These are phyloP conservation scores for Calonectria pseudoturangicola DNA, from an alignment of 2,329 filamentous ascomycete species.

Conservation along the genomic window DNA sequence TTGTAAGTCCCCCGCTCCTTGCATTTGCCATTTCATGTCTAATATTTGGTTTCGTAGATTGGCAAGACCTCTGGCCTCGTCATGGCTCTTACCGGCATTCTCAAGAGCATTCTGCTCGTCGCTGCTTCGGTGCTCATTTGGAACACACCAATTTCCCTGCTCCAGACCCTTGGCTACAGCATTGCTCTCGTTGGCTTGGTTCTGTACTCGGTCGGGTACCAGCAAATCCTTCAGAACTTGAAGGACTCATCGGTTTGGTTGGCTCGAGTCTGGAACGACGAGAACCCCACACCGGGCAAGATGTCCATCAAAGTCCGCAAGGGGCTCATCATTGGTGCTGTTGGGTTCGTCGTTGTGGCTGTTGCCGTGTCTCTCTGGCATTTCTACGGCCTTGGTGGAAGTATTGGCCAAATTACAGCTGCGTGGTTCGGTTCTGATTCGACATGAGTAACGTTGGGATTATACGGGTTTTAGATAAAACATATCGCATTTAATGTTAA, in stretches of 20 bases:
- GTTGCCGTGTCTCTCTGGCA: slow-evolving; percentile 55
- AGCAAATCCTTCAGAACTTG: slow-evolving; percentile 56
- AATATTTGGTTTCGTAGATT: slow-evolving; percentile 72
- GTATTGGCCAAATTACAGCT: slow-evolving; percentile 44
- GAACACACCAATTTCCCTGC: slow-evolving; percentile 80
- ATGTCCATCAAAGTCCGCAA: slow-evolving; percentile 49
- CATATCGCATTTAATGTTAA: slow-evolving; percentile 38
- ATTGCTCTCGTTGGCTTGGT: slow-evolving; percentile 76
- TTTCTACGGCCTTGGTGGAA: slow-evolving; percentile 45
- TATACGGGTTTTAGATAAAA: slow-evolving; percentile 45
- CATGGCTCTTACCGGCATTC: slow-evolving; percentile 88
- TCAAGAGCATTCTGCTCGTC: slow-evolving; percentile 92
- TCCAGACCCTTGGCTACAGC: slow-evolving; percentile 86
- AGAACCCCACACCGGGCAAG: slow-evolving; percentile 46
- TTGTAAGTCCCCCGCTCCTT: slow-evolving; percentile 74
- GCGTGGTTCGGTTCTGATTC: slow-evolving; percentile 50
- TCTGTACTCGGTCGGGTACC: slow-evolving; percentile 68
- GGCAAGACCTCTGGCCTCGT: slow-evolving; percentile 91
- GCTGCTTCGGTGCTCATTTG: slow-evolving; percentile 85
- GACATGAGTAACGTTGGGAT: slow-evolving; percentile 35
- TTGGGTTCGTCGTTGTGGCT: slow-evolving; percentile 54
- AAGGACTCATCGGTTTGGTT: slow-evolving; percentile 52
- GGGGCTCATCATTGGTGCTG: slow-evolving; percentile 47
- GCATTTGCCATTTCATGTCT: slow-evolving; percentile 30
- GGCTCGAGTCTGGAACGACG: slow-evolving; percentile 47